A percentile compares a stretch with the other conserved stretches of the same genome.
phyloP scores from a whole-genome alignment of 768 basidiomycete species.

The Arthromyces matolae region DNA sequence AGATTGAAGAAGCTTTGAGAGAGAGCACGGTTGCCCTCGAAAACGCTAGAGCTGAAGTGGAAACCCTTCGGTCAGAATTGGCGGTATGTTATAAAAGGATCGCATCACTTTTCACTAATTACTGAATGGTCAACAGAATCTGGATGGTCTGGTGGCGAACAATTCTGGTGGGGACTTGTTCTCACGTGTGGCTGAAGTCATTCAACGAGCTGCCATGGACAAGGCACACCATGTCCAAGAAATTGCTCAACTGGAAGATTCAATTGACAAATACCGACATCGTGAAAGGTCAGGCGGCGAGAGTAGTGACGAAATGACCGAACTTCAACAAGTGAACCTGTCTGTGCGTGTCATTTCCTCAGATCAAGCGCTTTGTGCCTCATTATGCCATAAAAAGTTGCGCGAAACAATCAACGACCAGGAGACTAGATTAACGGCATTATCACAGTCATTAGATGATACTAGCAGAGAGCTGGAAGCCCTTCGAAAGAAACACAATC shows the following conservation, averaged over 20 bases:
- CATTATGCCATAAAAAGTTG: constrained; percentile 19
- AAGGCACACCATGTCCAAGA: constrained; percentile 51
- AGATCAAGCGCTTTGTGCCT: background rate
- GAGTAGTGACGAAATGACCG: constrained; percentile 3
- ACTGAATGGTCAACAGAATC: too few species aligned
- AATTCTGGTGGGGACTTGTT: constrained; percentile 38
- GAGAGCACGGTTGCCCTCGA: constrained; percentile 88
- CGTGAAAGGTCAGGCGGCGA: constrained; percentile 17
- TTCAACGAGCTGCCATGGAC: constrained; percentile 47
- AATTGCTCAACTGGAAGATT: constrained; percentile 48
- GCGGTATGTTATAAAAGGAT: constrained; percentile 51
- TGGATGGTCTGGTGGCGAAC: constrained; percentile 55
- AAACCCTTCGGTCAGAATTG: constrained; percentile 68
- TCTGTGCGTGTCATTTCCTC: constrained; percentile 16
- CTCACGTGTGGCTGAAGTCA: constrained; percentile 44
- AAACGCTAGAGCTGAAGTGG: constrained; percentile 87
- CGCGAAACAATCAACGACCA: constrained; percentile 24
- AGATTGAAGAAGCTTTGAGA: constrained; percentile 85
- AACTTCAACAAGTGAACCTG: constrained; percentile 17
- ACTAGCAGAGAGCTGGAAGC: constrained; percentile 51
- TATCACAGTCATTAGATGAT: constrained; percentile 28
- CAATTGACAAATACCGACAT: constrained; percentile 38
- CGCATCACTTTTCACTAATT: too few species aligned
- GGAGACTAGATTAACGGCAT: constrained; percentile 24
- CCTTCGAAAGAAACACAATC: constrained; percentile 55